phyloP scores from a whole-genome alignment of 345 rosid genomes.

The Bretschneidera sinensis region DNA sequence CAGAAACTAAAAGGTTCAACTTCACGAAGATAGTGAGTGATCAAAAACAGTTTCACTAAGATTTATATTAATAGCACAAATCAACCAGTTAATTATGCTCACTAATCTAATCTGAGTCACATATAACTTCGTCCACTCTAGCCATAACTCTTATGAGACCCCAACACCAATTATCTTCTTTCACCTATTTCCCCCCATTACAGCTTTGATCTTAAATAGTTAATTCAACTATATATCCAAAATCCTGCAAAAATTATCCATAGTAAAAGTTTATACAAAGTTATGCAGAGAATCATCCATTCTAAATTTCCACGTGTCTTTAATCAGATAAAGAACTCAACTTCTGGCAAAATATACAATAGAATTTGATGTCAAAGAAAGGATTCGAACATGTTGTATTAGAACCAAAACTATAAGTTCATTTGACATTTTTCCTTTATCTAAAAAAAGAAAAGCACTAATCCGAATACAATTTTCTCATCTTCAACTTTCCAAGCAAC shows the following conservation, averaged over 20 bases:
- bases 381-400: too few species aligned
- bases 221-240: background rate
- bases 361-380: too few species aligned
- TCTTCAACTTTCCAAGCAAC: background rate
- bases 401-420: background rate
- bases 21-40: too few species aligned
- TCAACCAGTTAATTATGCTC: background rate
- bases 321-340: background rate
- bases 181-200: background rate
- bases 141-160: background rate
- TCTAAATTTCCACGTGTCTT: background rate
- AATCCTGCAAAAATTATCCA: background rate
- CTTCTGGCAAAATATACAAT: background rate
- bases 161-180: background rate
- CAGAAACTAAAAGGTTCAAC: too few species aligned
- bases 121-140: background rate
- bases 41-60: too few species aligned
- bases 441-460: background rate
- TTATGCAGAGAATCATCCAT: background rate
- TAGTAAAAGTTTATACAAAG: too few species aligned
- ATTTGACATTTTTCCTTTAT: too few species aligned
- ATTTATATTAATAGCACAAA: too few species aligned
- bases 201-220: too few species aligned
- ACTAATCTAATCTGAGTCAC: background rate
- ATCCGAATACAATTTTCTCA: background rate